Base-by-base conservation (phyloP, 176 grass and related monocot species). In the Oryza nivara region DNA sequence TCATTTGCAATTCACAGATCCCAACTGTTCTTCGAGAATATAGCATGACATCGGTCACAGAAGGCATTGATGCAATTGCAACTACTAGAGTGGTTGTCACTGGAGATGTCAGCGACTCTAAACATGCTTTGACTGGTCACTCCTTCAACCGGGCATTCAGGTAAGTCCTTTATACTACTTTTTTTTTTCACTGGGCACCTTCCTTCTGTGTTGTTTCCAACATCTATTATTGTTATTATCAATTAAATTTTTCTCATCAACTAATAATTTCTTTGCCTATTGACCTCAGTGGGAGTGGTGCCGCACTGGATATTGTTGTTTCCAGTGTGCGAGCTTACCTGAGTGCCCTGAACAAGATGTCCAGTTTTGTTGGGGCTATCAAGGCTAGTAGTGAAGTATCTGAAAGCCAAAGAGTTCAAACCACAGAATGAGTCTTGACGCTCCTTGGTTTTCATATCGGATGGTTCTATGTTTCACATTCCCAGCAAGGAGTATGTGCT, bases 31-130 rank as follows among this genome's bases (percentile, higher is more conserved):
- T 98, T 71, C 81, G 75, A 82, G 96, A 98, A 88, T 98, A 98
- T 30, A 49, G 84, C 28, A 83, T 98, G 91, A 98, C 71, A 77
- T 86, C 93, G 20, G 96, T 98, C 41, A 98, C 91, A n/a, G 87
- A 95, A 90, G 96, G 93, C 65, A 98, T 98, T 68, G 93, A 98
- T 81, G 96, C 96, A 78, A 95, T 98, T 81, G 93, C 96, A 49
- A 98, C 96, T 47, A 98, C 96, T 67, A 49, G 92, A 52, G 92
- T 98, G 8, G 87, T 90, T 15, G 65, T 98, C 65, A 36, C 72
- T 78, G 91, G 85, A 87, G 89, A 92, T 58, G 70, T 73, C 76
- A 78, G 12, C 20, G 51, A 46, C 5, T 20, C 61, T 22, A 93
- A 73, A 49, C 92, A 95, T 77, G 80, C 82, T 41, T 85, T 68